These are phyloP conservation scores for Endoconidiophora polonica DNA, from an alignment of 2,329 filamentous ascomycete species.

Conservation along the genomic window DNA sequence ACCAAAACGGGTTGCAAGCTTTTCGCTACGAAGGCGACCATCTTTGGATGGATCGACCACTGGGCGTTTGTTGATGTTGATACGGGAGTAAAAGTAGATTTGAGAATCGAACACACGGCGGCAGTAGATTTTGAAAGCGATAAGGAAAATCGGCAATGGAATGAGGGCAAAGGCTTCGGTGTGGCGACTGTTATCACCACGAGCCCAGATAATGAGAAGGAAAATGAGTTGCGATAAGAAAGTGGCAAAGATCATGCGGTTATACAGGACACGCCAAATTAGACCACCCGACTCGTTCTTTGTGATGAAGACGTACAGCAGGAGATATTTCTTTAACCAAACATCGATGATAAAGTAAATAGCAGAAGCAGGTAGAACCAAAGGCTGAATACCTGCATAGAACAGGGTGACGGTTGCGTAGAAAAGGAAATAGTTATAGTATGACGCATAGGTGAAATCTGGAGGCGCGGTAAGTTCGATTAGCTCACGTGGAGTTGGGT, in stretches of 20 bases:
- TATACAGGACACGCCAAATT: constrained; percentile 85
- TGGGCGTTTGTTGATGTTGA: constrained; percentile 24
- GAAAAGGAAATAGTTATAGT: constrained; percentile 97
- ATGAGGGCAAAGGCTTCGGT: constrained; percentile 47
- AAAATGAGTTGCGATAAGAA: constrained; percentile 66
- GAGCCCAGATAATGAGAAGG: constrained; percentile 57
- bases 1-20: constrained; percentile 62
- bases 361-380: constrained; percentile 71
- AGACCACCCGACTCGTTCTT: constrained; percentile 91
- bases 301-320: constrained; percentile 89
- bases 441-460: constrained; percentile 83
- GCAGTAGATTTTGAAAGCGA: constrained; percentile 81
- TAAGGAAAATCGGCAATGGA: constrained; percentile 61
- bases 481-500: constrained; percentile 74
- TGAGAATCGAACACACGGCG: constrained; percentile 56
- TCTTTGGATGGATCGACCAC: constrained; percentile 16
- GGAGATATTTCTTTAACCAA: constrained; percentile 84
- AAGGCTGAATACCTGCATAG: constrained; percentile 70
- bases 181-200: constrained; percentile 39
- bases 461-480: constrained; percentile 89
- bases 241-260: constrained; percentile 72
- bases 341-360: constrained; percentile 80
- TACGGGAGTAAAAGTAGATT: constrained; percentile 61
- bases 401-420: constrained; percentile 80
- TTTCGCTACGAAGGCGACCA: constrained; percentile 42